phyloP scores from a whole-genome alignment of 306 rosid genomes.

The Cicer pinnatifidum region DNA sequence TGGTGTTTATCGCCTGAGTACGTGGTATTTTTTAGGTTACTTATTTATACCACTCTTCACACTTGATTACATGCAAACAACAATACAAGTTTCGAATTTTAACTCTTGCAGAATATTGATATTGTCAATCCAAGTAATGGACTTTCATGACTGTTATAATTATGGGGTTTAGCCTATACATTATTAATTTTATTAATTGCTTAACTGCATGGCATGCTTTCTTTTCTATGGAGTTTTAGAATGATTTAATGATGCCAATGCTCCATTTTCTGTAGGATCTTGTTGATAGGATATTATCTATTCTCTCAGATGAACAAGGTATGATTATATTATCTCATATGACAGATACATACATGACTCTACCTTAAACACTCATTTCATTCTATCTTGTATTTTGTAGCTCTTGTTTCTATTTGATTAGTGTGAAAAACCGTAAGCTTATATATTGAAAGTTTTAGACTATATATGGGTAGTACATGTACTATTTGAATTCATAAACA shows the following conservation, averaged over 20 bases:
- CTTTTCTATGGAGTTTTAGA: constrained; percentile 21
- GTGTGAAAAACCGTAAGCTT: constrained; percentile 26
- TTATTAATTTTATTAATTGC: background rate
- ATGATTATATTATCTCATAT: constrained; percentile 35
- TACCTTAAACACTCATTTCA: constrained; percentile 11
- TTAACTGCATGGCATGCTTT: constrained; percentile 22
- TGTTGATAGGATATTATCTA: constrained; percentile 73
- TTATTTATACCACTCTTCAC: background rate
- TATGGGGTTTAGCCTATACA: constrained; percentile 19
- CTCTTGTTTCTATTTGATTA: constrained; percentile 8
- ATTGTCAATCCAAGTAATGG: constrained; percentile 8
- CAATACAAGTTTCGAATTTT: constrained; percentile 14
- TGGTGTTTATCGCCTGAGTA: constrained; percentile 19
- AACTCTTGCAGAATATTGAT: constrained; percentile 20
- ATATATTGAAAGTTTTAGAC: constrained; percentile 18
- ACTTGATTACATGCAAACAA: constrained; percentile 1
- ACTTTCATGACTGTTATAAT: constrained; percentile 18
- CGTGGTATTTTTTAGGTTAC: constrained; percentile 4
- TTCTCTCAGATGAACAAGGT: constrained; percentile 90
- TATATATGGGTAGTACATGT: constrained; percentile 9
- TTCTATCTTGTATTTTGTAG: constrained; percentile 17
- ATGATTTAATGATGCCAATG: constrained; percentile 31
- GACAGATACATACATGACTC: background rate
- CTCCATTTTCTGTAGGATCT: constrained; percentile 73
- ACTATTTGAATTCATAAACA: background rate